Evolutionary conservation across 2,329 filamentous ascomycete species (phyloP), one percentile per base, ranked within the genome.

Genomic region (Passalora sequoiae): DNA sequence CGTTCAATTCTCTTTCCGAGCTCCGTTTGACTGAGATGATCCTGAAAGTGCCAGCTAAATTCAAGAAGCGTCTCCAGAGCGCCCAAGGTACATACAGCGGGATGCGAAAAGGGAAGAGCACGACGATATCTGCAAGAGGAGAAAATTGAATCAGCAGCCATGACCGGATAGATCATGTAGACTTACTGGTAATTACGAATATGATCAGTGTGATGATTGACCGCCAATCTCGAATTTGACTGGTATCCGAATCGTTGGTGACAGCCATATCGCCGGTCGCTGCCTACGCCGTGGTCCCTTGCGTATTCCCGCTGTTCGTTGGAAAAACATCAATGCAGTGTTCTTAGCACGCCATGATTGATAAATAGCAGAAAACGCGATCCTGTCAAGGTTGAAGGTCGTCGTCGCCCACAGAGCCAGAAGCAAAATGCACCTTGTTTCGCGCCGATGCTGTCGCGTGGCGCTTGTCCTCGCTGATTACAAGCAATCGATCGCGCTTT

Each of bases 131-230:
- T 86, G 53, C 10, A 30, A 24, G 15, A 12, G n/a, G 30, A 9
- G 38, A 6, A 20, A 8, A 43, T 16, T 38, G 21, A 35, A 15
- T 32, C 21, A n/a, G 43, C 31, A 9, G 22, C 38, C 22, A 19
- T 29, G 13, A 17, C 30, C 17, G 20, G 45, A 16, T 12, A 25
- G 37, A 30, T 16, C 31, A 13, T 33, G 12, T 25, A 8, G 6
- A 77, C 81, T 72, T 67, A 86, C 83, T 87, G 4, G 83, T 82
- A 29, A 84, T 31, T 24, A 86, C 68, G 56, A 87, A 87, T 32
- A 82, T 74, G 40, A 87, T 66, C 24, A 87, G 70, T 0, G 82
- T 86, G 44, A 86, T 65, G 38, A 87, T 86, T 12, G 83, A 85
- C 38, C 76, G 72, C 83, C 82, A 86, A 44, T 76, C 64, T 42